Evolutionary conservation across 1,284 basidiomycete genomes (phyloP).

Genomic region (Wallemia hederae): DNA sequence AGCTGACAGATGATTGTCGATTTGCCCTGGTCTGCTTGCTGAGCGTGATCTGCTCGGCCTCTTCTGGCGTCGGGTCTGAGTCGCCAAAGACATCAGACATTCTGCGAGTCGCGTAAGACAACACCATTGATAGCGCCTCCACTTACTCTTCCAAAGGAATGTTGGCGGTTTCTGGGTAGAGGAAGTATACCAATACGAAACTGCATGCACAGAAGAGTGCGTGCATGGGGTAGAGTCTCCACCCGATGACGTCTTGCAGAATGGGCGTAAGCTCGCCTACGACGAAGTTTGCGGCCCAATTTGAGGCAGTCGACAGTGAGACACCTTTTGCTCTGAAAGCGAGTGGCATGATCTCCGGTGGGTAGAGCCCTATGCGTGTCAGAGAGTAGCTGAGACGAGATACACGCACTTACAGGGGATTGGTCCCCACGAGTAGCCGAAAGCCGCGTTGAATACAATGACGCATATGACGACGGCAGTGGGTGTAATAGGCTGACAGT

Average conservation of each 20-base stretch:
- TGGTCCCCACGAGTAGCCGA: conserved; percentile 62
- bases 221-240: conserved; percentile 88
- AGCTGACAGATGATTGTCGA: neutral
- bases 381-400: neutral
- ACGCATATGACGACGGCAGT: conserved; percentile 73
- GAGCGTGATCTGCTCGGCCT: neutral
- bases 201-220: conserved; percentile 74
- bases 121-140: no score
- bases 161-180: conserved; percentile 6
- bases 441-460: conserved; percentile 75
- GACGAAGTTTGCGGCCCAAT: conserved; percentile 31
- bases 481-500: conserved; percentile 21
- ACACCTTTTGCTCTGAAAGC: conserved; percentile 77
- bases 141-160: conserved; percentile 3
- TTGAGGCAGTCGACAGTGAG: conserved; percentile 53
- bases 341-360: conserved; percentile 76
- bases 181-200: conserved; percentile 28
- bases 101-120: no score
- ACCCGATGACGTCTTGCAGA: conserved; percentile 63
- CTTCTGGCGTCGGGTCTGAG: neutral
- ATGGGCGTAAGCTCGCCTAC: conserved; percentile 72
- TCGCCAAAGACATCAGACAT: conserved; percentile 1
- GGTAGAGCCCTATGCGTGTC: conserved; percentile 32
- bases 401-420: conserved; percentile 22
- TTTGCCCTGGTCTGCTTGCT: neutral